A percentile compares a stretch with the other conserved stretches of the same genome.
Conservation (phyloP, 2,329 filamentous ascomycete genomes). For the Talaromyces sp. region DNA sequence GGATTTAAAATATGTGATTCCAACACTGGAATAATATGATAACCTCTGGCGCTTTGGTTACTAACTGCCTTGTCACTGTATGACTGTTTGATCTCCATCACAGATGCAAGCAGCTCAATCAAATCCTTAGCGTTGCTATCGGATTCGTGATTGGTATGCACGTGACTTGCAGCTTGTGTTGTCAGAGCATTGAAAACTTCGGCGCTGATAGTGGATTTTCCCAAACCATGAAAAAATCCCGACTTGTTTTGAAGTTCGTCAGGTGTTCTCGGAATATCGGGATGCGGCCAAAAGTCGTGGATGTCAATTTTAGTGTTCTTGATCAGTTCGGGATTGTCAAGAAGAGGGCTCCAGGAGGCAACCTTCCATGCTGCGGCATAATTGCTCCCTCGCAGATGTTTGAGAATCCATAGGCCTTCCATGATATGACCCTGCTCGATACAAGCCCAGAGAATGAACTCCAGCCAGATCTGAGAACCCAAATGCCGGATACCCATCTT, state of each 20-base stretch:
- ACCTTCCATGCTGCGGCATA: conserved; percentile 37
- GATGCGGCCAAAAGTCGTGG: conserved; percentile 37
- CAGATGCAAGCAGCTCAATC: conserved; percentile 14
- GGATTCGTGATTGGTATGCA: conserved; percentile 35
- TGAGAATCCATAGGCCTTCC: conserved; percentile 41
- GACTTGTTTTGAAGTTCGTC: conserved; percentile 16
- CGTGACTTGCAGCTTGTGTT: conserved; percentile 12
- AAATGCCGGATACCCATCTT: conserved; percentile 44
- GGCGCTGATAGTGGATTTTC: conserved; percentile 51
- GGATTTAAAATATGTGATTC: conserved; percentile 49
- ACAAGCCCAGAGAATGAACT: conserved; percentile 51
- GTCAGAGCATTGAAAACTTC: conserved; percentile 55
- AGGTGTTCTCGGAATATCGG: conserved; percentile 21
- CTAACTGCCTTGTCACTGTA: conserved; percentile 19
- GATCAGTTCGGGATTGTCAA: conserved; percentile 27
- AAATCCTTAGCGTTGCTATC: conserved; percentile 30
- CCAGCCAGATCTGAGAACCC: conserved; percentile 49
- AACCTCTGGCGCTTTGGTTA: not conserved
- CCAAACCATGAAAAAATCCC: conserved; percentile 39
- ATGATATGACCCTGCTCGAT: conserved; percentile 45
- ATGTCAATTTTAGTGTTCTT: conserved; percentile 35
- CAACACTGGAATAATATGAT: conserved; percentile 48
- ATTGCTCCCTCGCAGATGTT: conserved; percentile 30
- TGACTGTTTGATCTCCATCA: conserved; percentile 21
- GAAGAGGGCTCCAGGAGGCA: conserved; percentile 39